Conservation (phyloP, 208 protist genomes). For the Tetramitus jugosus region DNA sequence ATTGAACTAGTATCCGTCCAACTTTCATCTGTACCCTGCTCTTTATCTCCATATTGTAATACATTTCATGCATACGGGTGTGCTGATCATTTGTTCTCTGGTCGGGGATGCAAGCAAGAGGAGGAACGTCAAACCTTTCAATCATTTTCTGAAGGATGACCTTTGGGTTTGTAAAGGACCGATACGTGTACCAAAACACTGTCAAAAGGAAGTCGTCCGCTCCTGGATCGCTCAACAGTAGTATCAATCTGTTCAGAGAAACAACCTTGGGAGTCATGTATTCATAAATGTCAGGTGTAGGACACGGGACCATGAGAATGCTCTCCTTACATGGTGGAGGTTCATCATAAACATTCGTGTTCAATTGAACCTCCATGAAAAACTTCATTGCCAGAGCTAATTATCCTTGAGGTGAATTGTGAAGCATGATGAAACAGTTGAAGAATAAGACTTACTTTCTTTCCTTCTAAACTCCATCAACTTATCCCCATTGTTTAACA, state of each 20-base stretch:
- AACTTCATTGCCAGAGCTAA: not conserved
- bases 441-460: too few relatives aligned
- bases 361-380: not conserved
- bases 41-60: not conserved
- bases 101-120: not conserved
- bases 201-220: not conserved
- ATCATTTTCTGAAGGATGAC: not conserved
- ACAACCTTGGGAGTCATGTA: not conserved
- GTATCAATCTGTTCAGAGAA: not conserved
- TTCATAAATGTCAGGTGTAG: not conserved
- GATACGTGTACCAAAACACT: slow-evolving; percentile 6
- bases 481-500: slow-evolving; percentile 10
- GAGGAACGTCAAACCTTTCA: slow-evolving; percentile 17
- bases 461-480: not conserved
- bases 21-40: not conserved
- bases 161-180: not conserved
- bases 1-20: not conserved
- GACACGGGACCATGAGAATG: not conserved
- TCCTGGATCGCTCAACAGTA: not conserved
- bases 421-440: too few relatives aligned
- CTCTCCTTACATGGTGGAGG: not conserved
- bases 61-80: not conserved
- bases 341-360: slow-evolving; percentile 3
- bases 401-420: too few relatives aligned
- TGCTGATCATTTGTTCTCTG: not conserved